These are phyloP conservation scores for Acer yangbiense DNA, from an alignment of 345 rosid genomes.

Conservation along the genomic window DNA sequence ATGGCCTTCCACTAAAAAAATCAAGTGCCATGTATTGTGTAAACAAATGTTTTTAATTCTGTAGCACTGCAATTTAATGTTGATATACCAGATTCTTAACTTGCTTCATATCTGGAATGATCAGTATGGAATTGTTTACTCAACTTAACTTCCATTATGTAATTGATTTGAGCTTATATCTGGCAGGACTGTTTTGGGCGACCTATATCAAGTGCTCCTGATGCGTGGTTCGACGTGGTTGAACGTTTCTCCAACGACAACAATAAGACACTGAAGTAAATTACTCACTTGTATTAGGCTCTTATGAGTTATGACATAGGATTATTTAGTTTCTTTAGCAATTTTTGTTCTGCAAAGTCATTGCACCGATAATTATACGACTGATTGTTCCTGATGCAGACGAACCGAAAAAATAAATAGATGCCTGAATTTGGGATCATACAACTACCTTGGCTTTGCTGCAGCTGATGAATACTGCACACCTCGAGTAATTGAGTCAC, in stretches of 20 bases:
- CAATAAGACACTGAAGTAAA: slow-evolving; percentile 81
- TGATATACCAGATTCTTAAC: too few relatives aligned
- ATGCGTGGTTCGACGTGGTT: slow-evolving; percentile 85
- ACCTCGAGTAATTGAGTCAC: slow-evolving; percentile 77
- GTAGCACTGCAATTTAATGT: not conserved
- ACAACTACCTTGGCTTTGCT: slow-evolving; percentile 97
- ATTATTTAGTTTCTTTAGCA: not conserved
- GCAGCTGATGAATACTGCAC: slow-evolving; percentile 96
- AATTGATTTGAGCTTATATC: not conserved
- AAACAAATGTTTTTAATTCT: not conserved
- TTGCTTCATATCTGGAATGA: too few relatives aligned
- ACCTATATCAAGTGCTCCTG: slow-evolving; percentile 87
- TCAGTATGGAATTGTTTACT: not conserved
- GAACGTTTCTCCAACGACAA: slow-evolving; percentile 80
- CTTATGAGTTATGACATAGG: not conserved
- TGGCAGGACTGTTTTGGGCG: slow-evolving; percentile 85
- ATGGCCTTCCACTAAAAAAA: not conserved
- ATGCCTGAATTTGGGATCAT: slow-evolving; percentile 94
- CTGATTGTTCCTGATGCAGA: slow-evolving; percentile 40
- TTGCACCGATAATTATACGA: not conserved
- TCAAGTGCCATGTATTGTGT: not conserved
- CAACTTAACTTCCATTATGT: not conserved
- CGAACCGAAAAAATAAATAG: slow-evolving; percentile 67
- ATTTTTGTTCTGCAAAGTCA: not conserved
- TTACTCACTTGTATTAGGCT: slow-evolving; percentile 1